Conservation (phyloP, 1,284 basidiomycete genomes). For the Malassezia dermatis region DNA sequence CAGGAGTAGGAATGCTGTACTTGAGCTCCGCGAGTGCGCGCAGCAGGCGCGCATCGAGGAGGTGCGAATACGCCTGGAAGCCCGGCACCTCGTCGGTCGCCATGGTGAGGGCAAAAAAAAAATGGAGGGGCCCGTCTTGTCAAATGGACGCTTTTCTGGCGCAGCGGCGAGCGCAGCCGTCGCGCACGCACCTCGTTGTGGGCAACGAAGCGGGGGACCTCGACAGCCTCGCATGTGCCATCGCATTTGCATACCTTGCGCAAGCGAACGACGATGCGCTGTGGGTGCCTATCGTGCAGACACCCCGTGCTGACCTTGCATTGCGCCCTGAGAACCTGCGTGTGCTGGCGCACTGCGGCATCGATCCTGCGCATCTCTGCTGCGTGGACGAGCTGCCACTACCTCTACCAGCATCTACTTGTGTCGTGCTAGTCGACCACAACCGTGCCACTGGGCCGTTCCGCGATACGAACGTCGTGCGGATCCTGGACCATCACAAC, state of each 20-base stretch:
- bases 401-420: conserved; percentile 52
- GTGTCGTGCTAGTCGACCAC: conserved; percentile 76
- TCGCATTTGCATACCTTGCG: conserved; percentile 19
- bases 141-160: conserved; percentile 1
- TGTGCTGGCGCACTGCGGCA: conserved; percentile 2
- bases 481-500: conserved; percentile 79
- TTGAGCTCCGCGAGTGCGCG: conserved; percentile 65
- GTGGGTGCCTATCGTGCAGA: conserved; percentile 63
- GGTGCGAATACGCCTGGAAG: conserved; percentile 53
- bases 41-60: conserved; percentile 65
- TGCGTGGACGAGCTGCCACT: conserved; percentile 22
- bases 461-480: conserved; percentile 54
- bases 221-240: conserved; percentile 23
- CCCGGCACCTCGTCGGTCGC: conserved; percentile 7
- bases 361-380: conserved; percentile 48
- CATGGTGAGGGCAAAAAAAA: conserved; percentile 8
- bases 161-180: background rate
- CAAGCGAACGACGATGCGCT: background rate
- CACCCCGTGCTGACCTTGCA: conserved; percentile 58
- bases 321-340: conserved; percentile 76
- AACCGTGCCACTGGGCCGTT: conserved; percentile 7
- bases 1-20: conserved; percentile 69
- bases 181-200: conserved; percentile 8
- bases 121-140: background rate
- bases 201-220: conserved; percentile 31